A percentile compares a stretch with the other conserved stretches of the same genome.
Evolutionary conservation across 75 land plant genomes (phyloP).

Genomic region (Ceratopteris richardii): DNA sequence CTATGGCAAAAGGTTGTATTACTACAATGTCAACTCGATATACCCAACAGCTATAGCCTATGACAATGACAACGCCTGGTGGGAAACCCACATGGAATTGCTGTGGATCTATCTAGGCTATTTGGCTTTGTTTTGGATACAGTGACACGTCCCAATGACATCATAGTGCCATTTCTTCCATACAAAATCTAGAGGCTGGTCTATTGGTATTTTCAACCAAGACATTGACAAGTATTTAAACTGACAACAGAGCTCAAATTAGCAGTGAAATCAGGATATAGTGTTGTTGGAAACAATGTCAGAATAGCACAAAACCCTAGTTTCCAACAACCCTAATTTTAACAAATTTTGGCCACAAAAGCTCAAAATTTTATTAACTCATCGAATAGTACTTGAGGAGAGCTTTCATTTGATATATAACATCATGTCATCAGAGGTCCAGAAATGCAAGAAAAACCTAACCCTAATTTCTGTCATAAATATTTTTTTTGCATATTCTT

Average conservation of each 20-base stretch:
- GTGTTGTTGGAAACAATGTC: too few species aligned
- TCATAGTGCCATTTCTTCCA: background rate
- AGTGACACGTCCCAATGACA: conserved; percentile 9
- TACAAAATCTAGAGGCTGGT: conserved; percentile 4
- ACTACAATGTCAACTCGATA: conserved; percentile 18
- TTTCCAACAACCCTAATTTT: too few species aligned
- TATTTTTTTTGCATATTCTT: too few species aligned
- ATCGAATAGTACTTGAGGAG: too few species aligned
- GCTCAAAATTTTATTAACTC: too few species aligned
- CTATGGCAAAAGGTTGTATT: conserved; percentile 11
- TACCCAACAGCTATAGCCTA: conserved; percentile 13
- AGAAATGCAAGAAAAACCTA: too few species aligned
- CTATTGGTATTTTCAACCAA: conserved; percentile 5
- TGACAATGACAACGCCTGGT: conserved; percentile 8
- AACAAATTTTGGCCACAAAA: too few species aligned
- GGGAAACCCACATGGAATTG: conserved; percentile 1
- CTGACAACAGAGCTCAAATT: background rate
- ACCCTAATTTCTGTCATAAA: too few species aligned
- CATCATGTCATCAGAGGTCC: too few species aligned
- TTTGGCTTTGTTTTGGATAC: conserved; percentile 10
- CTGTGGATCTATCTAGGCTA: conserved; percentile 1
- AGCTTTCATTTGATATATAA: too few species aligned
- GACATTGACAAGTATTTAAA: background rate
- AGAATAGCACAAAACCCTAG: too few species aligned
- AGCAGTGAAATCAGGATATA: too few species aligned